phyloP scores from a whole-genome alignment of 1,284 basidiomycete species.

The Sanguinoderma infundibulare region DNA sequence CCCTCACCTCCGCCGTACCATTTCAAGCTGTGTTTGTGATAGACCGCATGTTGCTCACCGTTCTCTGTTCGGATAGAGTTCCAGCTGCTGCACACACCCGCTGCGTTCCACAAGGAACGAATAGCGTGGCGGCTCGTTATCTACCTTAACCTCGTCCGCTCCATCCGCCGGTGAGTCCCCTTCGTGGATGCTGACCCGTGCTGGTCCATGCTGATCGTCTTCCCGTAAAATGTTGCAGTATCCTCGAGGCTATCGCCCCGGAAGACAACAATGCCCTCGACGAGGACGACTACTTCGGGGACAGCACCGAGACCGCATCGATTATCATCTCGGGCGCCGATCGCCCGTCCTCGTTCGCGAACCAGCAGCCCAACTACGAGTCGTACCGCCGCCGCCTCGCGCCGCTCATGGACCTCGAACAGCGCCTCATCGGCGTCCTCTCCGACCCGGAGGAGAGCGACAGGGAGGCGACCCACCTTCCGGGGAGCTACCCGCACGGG shows the following conservation, averaged over 20 bases:
- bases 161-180: conserved; percentile 63
- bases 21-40: conserved; percentile 2
- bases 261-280: conserved; percentile 50
- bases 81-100: conserved; percentile 75
- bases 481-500: no score
- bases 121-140: conserved; percentile 85
- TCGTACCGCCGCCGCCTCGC: conserved; percentile 61
- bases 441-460: conserved; percentile 58
- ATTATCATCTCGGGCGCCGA: conserved; percentile 54
- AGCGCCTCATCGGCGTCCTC: conserved; percentile 64
- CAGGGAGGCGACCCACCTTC: conserved; percentile 50
- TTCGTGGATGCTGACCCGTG: conserved; percentile 2
- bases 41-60: conserved; percentile 5
- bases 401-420: conserved; percentile 70
- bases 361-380: conserved; percentile 62
- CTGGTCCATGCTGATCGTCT: not conserved
- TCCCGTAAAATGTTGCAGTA: conserved; percentile 57
- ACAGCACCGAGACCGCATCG: conserved; percentile 49
- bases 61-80: conserved; percentile 59
- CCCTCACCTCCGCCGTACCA: conserved; percentile 12
- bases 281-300: conserved; percentile 59
- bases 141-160: conserved; percentile 82
- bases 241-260: conserved; percentile 76
- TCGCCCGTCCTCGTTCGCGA: conserved; percentile 45
- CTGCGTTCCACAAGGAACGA: conserved; percentile 74